Evolutionary conservation across 2,329 filamentous ascomycete genomes (phyloP).

Genomic region (Paracamarosporium sp.): DNA sequence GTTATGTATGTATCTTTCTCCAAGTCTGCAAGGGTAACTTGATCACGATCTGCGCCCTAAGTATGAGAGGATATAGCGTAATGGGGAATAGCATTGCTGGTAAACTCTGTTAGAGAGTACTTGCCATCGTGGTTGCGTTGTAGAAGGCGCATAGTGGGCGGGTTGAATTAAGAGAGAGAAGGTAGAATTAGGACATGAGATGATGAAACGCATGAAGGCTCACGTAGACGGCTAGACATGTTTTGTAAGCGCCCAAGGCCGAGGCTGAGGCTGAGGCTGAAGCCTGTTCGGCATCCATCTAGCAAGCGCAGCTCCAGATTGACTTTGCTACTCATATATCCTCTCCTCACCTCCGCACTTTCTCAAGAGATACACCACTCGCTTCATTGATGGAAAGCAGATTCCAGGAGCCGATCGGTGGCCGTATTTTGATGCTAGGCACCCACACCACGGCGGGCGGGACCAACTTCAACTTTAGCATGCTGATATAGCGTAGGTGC

Average conservation of each 20-base stretch:
- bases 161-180: constrained; percentile 1
- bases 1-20: background rate
- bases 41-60: background rate
- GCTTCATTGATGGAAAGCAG: constrained; percentile 6
- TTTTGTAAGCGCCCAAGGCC: constrained; percentile 8
- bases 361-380: background rate
- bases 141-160: constrained; percentile 10
- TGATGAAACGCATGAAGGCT: constrained; percentile 4
- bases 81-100: constrained; percentile 1
- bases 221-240: constrained; percentile 3
- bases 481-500: no score
- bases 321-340: background rate
- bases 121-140: constrained; percentile 9
- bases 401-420: no score
- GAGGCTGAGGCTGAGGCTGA: constrained; percentile 11
- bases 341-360: constrained; percentile 4
- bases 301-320: no score
- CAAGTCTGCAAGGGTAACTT: background rate
- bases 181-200: constrained; percentile 3
- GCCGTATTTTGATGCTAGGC: no score
- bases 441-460: no score
- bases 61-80: background rate
- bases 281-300: constrained; percentile 2
- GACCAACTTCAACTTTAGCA: no score
- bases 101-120: constrained; percentile 7